These are phyloP conservation scores for Hibiscus trionum DNA, from an alignment of 345 rosid genomes.

Conservation along the genomic window DNA sequence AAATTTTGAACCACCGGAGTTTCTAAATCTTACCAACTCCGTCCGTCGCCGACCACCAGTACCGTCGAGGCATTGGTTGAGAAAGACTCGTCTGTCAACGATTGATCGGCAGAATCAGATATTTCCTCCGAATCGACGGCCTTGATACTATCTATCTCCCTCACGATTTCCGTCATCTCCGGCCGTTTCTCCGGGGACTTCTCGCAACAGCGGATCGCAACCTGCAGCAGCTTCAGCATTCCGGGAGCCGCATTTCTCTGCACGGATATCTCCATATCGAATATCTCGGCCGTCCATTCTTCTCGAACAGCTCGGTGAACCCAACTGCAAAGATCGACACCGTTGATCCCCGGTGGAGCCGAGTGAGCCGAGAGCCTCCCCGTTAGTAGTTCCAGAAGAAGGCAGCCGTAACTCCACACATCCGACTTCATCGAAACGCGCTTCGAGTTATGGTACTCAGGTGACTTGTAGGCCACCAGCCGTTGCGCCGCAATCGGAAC, in stretches of 20 bases:
- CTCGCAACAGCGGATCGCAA: constrained; percentile 42
- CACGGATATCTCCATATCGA: constrained; percentile 36
- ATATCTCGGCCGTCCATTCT: constrained; percentile 58
- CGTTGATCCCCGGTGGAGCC: constrained; percentile 39
- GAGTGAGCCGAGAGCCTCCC: constrained; percentile 27
- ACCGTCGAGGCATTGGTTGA: constrained; percentile 13
- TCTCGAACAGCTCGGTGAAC: constrained; percentile 52
- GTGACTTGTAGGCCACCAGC: constrained; percentile 40
- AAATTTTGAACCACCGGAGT: neutral
- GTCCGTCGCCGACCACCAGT: neutral
- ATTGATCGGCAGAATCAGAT: constrained; percentile 21
- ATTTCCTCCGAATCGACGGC: constrained; percentile 17
- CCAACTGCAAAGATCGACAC: constrained; percentile 48
- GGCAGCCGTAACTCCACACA: constrained; percentile 49
- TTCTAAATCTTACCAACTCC: neutral
- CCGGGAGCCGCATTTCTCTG: constrained; percentile 29
- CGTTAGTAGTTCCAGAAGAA: constrained; percentile 43
- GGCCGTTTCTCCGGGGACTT: constrained; percentile 41
- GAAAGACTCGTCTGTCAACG: constrained; percentile 28
- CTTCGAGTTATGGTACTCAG: constrained; percentile 33
- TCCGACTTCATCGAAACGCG: constrained; percentile 37
- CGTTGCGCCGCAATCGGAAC: constrained; percentile 33
- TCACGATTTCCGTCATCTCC: constrained; percentile 34
- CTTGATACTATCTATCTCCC: constrained; percentile 21
- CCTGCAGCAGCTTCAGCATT: constrained; percentile 37